Conservation (phyloP, 306 rosid species). For the Dryas drummondii region DNA sequence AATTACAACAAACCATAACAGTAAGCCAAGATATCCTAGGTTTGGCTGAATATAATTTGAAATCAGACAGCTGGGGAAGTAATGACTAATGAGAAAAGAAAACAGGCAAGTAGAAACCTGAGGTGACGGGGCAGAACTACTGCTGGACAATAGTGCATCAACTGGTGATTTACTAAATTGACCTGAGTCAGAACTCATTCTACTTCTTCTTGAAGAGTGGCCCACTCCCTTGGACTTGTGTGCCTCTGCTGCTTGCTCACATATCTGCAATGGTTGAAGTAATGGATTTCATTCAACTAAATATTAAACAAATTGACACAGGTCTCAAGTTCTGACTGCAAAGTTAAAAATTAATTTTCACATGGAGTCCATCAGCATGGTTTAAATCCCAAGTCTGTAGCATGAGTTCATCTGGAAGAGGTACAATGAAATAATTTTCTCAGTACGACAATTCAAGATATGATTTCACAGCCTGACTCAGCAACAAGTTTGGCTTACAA, state of each 20-base stretch:
- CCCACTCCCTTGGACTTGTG: slow-evolving; percentile 77
- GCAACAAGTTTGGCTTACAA: not conserved
- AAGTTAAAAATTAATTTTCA: not conserved
- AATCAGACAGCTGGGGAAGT: not conserved
- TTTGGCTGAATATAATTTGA: not conserved
- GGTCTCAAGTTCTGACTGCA: not conserved
- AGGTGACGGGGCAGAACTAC: slow-evolving; percentile 35
- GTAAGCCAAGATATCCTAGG: not conserved
- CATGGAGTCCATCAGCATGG: slow-evolving; percentile 11
- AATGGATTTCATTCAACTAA: slow-evolving; percentile 5
- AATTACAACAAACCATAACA: not conserved
- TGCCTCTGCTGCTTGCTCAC: slow-evolving; percentile 97
- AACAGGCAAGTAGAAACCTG: slow-evolving; percentile 38
- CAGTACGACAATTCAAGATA: not conserved
- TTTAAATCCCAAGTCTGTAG: slow-evolving; percentile 17
- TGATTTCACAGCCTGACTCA: not conserved
- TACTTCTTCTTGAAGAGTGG: slow-evolving; percentile 70
- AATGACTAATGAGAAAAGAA: not conserved
- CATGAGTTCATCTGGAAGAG: not conserved
- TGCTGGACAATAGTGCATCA: slow-evolving; percentile 75
- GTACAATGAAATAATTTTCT: not conserved
- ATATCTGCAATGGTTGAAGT: slow-evolving; percentile 56
- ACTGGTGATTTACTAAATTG: slow-evolving; percentile 71
- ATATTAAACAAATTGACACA: not conserved
- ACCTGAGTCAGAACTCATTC: slow-evolving; percentile 58